Base-by-base conservation (phyloP, 2,329 filamentous ascomycete genomes). In the Lasiodiplodia sp. region DNA sequence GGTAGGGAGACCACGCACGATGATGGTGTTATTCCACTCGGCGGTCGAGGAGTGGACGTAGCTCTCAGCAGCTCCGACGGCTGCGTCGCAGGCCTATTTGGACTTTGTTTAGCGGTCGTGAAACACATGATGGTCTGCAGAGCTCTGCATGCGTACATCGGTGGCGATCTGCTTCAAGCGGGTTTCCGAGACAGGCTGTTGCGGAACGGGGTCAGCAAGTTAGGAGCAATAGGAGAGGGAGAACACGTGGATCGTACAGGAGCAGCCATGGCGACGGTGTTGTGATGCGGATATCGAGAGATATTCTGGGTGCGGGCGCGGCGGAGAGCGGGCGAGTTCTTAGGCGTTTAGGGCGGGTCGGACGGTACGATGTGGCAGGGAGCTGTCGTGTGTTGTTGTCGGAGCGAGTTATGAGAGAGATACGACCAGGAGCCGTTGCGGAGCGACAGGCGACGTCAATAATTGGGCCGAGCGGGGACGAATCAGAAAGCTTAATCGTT, bases 11-110 rank as follows among this genome's bases (percentile, higher is more conserved):
- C 69, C 70, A 84, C 88, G 75, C 87, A 97, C 94, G 81, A 98
- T 97, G 81, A 99, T 98, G 72, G 86, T 85, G 40, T 91, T 91
- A 85, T 98, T 98, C 95, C 95, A 98, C 74, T 89, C 84, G 78
- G 91, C 89, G 44, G 95, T 96, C 78, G 91, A 91, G 68, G 89
- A 82, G 82, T 98, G 96, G 72, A 97, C 92, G 84, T 99, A 99
- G 82, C 87, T 90, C 71, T 93, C 89, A 70, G 89, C 89, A 71
- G 82, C 86, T 71, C 89, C 88, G 75, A 98, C 88, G 69, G 93
- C 91, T 73, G 86, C 86, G 77, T 92, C 89, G 86, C 94, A 97
- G 73, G 93, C 94, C 94, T 97, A 71, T 57, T 21, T 49, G 34
- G 10, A 49, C 68, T 74, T 23, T 66, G 74, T 25, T 67, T 40